A percentile compares a stretch with the other conserved stretches of the same genome.
Evolutionary conservation across 495 filamentous ascomycete species (phyloP).

Genomic region (Xeromyces bisporus): DNA sequence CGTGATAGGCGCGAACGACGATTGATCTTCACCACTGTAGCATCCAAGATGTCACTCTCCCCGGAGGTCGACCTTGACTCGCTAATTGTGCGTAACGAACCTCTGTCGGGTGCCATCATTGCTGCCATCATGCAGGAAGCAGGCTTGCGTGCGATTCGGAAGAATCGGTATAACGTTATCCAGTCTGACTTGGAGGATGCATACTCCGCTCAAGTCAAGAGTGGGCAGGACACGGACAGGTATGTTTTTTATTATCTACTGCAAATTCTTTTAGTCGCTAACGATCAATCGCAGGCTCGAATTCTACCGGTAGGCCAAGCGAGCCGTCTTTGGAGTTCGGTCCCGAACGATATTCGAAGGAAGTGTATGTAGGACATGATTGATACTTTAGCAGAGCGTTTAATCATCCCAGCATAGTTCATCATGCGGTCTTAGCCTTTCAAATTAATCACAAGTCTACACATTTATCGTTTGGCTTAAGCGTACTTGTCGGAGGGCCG

Average conservation of each 20-base stretch:
- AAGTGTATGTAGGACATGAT: no score
- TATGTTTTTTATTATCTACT: constrained; percentile 11
- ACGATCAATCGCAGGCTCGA: constrained; percentile 27
- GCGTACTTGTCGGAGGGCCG: no score
- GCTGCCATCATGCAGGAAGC: constrained; percentile 99
- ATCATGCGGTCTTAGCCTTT: not conserved
- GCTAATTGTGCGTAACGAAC: constrained; percentile 90
- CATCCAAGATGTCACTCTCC: constrained; percentile 86
- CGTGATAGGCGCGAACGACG: constrained; percentile 84
- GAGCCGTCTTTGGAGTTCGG: no score
- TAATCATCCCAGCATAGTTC: constrained; percentile 1
- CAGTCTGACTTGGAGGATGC: constrained; percentile 91
- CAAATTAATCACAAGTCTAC: no score
- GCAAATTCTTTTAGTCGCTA: constrained; percentile 1
- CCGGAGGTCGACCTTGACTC: constrained; percentile 94
- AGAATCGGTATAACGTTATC: constrained; percentile 98
- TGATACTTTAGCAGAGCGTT: no score
- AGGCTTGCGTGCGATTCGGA: constrained; percentile 82
- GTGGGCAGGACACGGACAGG: constrained; percentile 52
- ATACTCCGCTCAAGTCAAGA: constrained; percentile 89
- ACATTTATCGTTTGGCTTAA: no score
- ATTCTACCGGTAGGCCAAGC: constrained; percentile 34
- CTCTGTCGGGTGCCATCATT: constrained; percentile 86
- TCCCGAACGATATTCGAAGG: no score
- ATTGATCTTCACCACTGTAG: constrained; percentile 92